Conservation (phyloP, 1,284 basidiomycete species). For the Wolfiporia cocos region DNA sequence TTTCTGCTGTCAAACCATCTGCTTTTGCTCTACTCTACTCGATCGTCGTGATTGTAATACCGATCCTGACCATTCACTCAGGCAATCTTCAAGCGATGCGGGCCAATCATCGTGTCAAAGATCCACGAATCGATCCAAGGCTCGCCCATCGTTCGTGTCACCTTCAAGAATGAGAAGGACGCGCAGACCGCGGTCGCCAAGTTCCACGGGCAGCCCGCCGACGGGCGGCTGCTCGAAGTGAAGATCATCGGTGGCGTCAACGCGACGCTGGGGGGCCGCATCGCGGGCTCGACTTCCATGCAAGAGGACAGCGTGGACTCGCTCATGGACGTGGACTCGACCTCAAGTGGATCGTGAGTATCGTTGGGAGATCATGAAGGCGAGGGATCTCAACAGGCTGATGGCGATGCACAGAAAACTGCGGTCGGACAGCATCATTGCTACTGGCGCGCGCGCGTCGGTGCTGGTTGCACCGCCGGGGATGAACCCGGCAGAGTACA, state of each 20-base stretch:
- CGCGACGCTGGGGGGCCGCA: constrained; percentile 45
- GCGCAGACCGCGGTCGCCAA: constrained; percentile 66
- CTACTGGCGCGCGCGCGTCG: constrained; percentile 61
- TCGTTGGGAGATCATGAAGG: not conserved
- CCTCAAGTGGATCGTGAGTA: constrained; percentile 54
- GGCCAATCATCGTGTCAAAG: constrained; percentile 54
- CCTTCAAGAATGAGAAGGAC: constrained; percentile 59
- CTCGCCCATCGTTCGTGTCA: constrained; percentile 60
- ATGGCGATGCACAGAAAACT: constrained; percentile 58
- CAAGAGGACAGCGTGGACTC: constrained; percentile 66
- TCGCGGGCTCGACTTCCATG: constrained; percentile 43
- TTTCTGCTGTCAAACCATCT: too few species aligned
- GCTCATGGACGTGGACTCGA: constrained; percentile 43
- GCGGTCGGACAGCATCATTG: constrained; percentile 74
- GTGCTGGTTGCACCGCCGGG: constrained; percentile 70
- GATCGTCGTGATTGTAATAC: not conserved
- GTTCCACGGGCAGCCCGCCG: constrained; percentile 78
- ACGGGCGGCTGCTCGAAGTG: constrained; percentile 70
- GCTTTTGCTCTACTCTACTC: not conserved
- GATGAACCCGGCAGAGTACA: constrained; percentile 50
- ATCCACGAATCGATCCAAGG: constrained; percentile 35
- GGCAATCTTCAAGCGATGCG: constrained; percentile 82
- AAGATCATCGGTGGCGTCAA: constrained; percentile 54
- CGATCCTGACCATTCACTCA: constrained; percentile 16
- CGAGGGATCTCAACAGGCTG: not conserved